phyloP scores from a whole-genome alignment of 495 filamentous ascomycete genomes.

The Opeltia flavorubescens region DNA sequence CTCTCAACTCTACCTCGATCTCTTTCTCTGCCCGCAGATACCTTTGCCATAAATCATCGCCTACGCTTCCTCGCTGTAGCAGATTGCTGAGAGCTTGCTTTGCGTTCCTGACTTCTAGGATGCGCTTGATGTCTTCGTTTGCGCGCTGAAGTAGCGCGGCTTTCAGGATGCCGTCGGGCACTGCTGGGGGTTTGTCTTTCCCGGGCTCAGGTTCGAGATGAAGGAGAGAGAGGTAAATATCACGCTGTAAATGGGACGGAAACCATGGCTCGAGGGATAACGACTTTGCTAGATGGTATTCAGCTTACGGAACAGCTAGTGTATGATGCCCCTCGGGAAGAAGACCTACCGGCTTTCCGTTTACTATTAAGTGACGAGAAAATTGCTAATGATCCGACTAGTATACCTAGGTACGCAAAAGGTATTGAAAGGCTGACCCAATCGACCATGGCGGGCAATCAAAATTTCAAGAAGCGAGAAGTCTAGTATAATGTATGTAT shows the following conservation, averaged over 20 bases:
- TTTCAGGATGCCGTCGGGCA: slow-evolving; percentile 76
- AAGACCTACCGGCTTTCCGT: slow-evolving; percentile 61
- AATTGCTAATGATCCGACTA: slow-evolving; percentile 75
- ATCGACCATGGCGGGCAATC: slow-evolving; percentile 41
- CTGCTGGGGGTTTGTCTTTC: slow-evolving; percentile 53
- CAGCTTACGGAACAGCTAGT: slow-evolving; percentile 5
- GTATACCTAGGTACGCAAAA: slow-evolving; percentile 72
- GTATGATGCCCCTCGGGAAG: background rate
- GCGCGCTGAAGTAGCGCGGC: slow-evolving; percentile 85
- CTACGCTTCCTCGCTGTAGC: slow-evolving; percentile 79
- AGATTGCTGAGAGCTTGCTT: slow-evolving; percentile 75
- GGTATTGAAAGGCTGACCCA: slow-evolving; percentile 71
- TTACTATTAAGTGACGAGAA: slow-evolving; percentile 89
- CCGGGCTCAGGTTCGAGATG: slow-evolving; percentile 61
- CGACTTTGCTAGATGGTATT: slow-evolving; percentile 43
- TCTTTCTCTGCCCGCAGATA: slow-evolving; percentile 88
- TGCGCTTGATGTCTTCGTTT: slow-evolving; percentile 77
- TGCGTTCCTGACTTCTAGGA: slow-evolving; percentile 68
- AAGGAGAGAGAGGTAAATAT: slow-evolving; percentile 85
- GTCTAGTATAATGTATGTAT: too few species aligned
- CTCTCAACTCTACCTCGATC: slow-evolving; percentile 87
- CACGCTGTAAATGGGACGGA: slow-evolving; percentile 70
- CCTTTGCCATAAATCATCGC: slow-evolving; percentile 92
- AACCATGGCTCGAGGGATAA: slow-evolving; percentile 87
- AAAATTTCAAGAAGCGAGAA: background rate